These are phyloP conservation scores for Fusarium abutilonis DNA, from an alignment of 2,329 filamentous ascomycete species.

Conservation along the genomic window DNA sequence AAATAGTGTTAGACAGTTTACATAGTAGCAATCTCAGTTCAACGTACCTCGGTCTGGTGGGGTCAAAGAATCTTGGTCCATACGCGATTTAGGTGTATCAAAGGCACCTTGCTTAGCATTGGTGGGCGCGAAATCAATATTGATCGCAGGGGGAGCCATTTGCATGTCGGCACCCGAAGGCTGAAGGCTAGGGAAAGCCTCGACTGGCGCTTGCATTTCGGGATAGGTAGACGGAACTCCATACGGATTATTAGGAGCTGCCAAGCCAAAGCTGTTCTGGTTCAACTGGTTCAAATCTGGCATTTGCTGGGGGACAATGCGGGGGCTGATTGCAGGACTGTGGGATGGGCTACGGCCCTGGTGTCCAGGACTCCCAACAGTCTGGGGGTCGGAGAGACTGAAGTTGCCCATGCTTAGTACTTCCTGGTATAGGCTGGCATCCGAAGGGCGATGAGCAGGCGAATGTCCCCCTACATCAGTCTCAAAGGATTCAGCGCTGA, in stretches of 20 bases:
- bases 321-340: conserved; percentile 72
- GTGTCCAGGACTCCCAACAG: conserved; percentile 69
- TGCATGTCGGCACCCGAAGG: conserved; percentile 69
- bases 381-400: conserved; percentile 77
- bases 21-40: background rate
- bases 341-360: conserved; percentile 84
- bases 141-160: conserved; percentile 94
- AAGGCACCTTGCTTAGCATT: conserved; percentile 55
- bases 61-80: conserved; percentile 81
- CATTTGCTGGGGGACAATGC: conserved; percentile 66
- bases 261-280: conserved; percentile 58
- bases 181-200: conserved; percentile 64
- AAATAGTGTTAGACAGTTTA: conserved; percentile 30
- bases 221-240: conserved; percentile 50
- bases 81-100: conserved; percentile 67
- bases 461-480: conserved; percentile 76
- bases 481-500: conserved; percentile 82
- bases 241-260: conserved; percentile 53
- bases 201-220: conserved; percentile 52
- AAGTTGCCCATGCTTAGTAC: conserved; percentile 82
- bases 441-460: conserved; percentile 79
- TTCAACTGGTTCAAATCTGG: conserved; percentile 63
- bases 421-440: conserved; percentile 78
- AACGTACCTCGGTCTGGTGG: conserved; percentile 76
- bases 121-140: conserved; percentile 90